Conservation (phyloP, 2,329 filamentous ascomycete genomes). For the Venturia pyrina region DNA sequence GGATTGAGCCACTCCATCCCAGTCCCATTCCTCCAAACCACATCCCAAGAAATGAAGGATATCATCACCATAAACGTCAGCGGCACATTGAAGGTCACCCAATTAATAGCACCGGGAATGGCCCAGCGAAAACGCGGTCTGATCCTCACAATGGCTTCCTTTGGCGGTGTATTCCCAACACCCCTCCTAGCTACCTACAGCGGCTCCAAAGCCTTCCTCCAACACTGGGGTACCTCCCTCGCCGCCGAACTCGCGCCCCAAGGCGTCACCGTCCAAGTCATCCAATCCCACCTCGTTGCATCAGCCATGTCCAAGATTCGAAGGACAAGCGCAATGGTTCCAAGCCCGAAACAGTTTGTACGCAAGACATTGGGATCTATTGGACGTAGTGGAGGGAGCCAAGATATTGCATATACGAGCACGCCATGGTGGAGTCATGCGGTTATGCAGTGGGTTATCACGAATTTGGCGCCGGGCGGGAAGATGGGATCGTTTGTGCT, state of each 20-base stretch:
- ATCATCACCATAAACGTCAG: constrained; percentile 95
- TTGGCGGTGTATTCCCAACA: constrained; percentile 84
- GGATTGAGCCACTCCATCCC: constrained; percentile 90
- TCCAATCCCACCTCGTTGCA: constrained; percentile 86
- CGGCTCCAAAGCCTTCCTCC: constrained; percentile 94
- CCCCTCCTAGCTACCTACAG: constrained; percentile 93
- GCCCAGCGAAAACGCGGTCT: constrained; percentile 73
- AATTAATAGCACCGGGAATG: constrained; percentile 77
- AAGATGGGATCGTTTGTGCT: constrained; percentile 46
- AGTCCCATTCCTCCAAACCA: constrained; percentile 74
- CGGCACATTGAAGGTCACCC: constrained; percentile 79
- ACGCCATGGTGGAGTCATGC: constrained; percentile 92
- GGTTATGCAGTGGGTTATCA: constrained; percentile 73
- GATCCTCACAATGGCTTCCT: constrained; percentile 94
- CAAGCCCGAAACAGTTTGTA: constrained; percentile 75
- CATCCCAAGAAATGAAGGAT: constrained; percentile 67
- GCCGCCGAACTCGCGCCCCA: constrained; percentile 71
- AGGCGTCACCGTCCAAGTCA: constrained; percentile 81
- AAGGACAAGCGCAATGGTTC: constrained; percentile 65
- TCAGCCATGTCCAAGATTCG: constrained; percentile 96
- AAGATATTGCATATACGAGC: constrained; percentile 70
- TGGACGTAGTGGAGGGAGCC: constrained; percentile 58
- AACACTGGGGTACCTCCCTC: constrained; percentile 87
- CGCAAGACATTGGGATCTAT: constrained; percentile 68
- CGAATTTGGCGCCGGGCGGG: constrained; percentile 44